These are phyloP conservation scores for Trypanosoma melophagium DNA, from an alignment of 208 protist genomes.

Conservation along the genomic window DNA sequence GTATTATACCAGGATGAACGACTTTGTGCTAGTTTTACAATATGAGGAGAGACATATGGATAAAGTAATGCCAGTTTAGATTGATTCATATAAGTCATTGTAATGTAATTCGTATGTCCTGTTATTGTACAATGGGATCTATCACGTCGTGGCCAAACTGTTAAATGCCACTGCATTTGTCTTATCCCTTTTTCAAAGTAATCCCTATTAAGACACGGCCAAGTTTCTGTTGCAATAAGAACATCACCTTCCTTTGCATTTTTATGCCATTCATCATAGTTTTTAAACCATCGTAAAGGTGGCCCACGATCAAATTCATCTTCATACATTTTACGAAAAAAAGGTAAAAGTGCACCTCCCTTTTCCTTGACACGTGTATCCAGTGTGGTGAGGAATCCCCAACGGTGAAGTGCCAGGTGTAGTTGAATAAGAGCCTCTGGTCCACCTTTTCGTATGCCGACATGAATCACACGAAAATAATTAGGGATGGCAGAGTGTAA, in stretches of 20 bases:
- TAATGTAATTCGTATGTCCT: constrained; percentile 31
- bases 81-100: constrained; percentile 29
- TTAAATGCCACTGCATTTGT: constrained; percentile 41
- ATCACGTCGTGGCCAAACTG: constrained; percentile 24
- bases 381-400: constrained; percentile 29
- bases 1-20: constrained; percentile 1
- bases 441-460: constrained; percentile 32
- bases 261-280: constrained; percentile 22
- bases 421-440: constrained; percentile 36
- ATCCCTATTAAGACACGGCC: constrained; percentile 19
- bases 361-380: constrained; percentile 26
- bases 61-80: constrained; percentile 24
- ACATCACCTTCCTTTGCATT: constrained; percentile 25
- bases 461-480: constrained; percentile 23
- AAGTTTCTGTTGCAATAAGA: constrained; percentile 35
- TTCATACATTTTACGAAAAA: constrained; percentile 25
- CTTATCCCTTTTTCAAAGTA: constrained; percentile 7
- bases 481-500: constrained; percentile 23
- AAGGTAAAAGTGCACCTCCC: constrained; percentile 20
- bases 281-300: constrained; percentile 27
- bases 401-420: constrained; percentile 22
- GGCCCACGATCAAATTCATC: constrained; percentile 14
- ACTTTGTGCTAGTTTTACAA: constrained; percentile 23
- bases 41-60: constrained; percentile 35
- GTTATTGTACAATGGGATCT: constrained; percentile 21